Evolutionary conservation across 768 basidiomycete species (phyloP).

Genomic region (Dioszegia crocea): DNA sequence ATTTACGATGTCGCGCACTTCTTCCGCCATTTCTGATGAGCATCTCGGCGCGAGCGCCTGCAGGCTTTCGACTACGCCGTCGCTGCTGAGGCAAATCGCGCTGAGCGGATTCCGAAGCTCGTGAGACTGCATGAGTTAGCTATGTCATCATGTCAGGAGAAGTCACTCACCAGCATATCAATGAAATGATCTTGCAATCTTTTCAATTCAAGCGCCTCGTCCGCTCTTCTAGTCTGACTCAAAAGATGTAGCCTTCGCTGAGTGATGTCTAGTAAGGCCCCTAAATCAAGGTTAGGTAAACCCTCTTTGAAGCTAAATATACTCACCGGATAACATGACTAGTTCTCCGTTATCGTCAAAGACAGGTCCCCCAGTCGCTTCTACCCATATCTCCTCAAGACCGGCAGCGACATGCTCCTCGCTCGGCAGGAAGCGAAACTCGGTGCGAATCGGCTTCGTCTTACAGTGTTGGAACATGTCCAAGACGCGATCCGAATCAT

Average conservation of each 20-base stretch:
- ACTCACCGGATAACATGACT: too few species aligned
- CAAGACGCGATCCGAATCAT: too few species aligned
- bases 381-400: too few species aligned
- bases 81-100: constrained; percentile 3
- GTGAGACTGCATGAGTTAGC: background rate
- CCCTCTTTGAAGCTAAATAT: too few species aligned
- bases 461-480: too few species aligned
- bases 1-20: constrained; percentile 2
- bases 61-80: constrained; percentile 1
- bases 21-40: background rate
- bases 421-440: too few species aligned
- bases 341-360: too few species aligned
- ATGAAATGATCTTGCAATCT: constrained; percentile 6
- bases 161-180: background rate
- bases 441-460: too few species aligned
- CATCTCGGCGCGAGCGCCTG: background rate
- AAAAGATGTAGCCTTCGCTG: background rate
- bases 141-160: background rate
- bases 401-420: too few species aligned
- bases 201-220: constrained; percentile 4
- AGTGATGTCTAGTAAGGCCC: background rate
- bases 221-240: constrained; percentile 5
- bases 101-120: constrained; percentile 5
- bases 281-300: background rate
- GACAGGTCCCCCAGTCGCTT: too few species aligned